Percentiles rank a stretch among this genome's conserved stretches.
These are phyloP conservation scores for Westerdykella aurantiaca DNA, from an alignment of 2,329 filamentous ascomycete genomes.

Conservation along the genomic window DNA sequence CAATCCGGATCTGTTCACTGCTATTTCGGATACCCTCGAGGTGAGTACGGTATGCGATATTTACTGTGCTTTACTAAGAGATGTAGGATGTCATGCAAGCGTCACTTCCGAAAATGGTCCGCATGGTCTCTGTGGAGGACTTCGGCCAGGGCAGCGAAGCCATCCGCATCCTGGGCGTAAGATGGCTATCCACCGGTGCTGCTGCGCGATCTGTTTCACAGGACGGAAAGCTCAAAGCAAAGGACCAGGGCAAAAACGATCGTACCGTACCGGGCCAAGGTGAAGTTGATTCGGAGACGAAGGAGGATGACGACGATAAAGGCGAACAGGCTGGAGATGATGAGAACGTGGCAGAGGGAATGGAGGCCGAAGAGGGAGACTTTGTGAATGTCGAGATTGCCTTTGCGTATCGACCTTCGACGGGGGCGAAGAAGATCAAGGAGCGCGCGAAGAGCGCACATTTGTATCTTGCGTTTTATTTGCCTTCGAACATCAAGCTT, in stretches of 20 bases:
- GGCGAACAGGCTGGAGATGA: slow-evolving; percentile 21
- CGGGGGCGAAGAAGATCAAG: slow-evolving; percentile 54
- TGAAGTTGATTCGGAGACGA: slow-evolving; percentile 33
- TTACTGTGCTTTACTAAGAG: slow-evolving; percentile 8
- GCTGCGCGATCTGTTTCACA: slow-evolving; percentile 56
- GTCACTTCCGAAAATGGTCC: slow-evolving; percentile 60
- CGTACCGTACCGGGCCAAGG: slow-evolving; percentile 45
- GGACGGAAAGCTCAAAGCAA: slow-evolving; percentile 52
- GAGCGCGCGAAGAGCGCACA: slow-evolving; percentile 67
- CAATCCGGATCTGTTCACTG: slow-evolving; percentile 68
- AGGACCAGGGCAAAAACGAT: slow-evolving; percentile 46
- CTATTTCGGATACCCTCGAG: slow-evolving; percentile 64
- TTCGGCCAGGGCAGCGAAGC: slow-evolving; percentile 69
- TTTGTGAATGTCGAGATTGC: slow-evolving; percentile 73
- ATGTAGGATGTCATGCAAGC: slow-evolving; percentile 68
- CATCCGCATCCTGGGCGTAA: slow-evolving; percentile 62
- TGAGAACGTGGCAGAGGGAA: slow-evolving; percentile 49
- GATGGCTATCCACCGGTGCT: slow-evolving; percentile 67
- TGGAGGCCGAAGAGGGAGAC: slow-evolving; percentile 72
- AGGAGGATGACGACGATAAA: slow-evolving; percentile 30
- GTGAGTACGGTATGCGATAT: slow-evolving; percentile 9
- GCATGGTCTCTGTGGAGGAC: slow-evolving; percentile 71
- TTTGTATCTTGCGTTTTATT: slow-evolving; percentile 65
- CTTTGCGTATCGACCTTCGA: slow-evolving; percentile 64
- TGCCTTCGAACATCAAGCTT: slow-evolving; percentile 51